Evolutionary conservation across 2,329 filamentous ascomycete species (phyloP).

Genomic region (Parastagonospora nodorum): DNA sequence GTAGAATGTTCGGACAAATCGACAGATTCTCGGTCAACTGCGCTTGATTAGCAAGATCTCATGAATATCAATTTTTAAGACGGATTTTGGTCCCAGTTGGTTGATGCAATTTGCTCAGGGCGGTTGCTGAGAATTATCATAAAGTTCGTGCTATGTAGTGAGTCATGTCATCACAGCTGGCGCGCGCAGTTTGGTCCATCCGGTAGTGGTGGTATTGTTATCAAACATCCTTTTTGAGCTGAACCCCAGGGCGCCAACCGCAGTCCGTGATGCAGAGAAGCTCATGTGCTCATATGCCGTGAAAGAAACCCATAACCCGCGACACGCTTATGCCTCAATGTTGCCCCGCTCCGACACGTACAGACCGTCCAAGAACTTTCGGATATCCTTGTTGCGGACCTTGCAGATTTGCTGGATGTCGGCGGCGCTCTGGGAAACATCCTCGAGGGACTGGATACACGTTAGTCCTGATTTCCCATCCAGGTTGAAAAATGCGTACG

Average conservation of each 20-base stretch:
- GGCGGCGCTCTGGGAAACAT: constrained; percentile 95
- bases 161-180: not conserved
- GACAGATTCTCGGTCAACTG: too few relatives aligned
- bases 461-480: constrained; percentile 20
- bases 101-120: too few relatives aligned
- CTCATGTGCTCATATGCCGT: constrained; percentile 48
- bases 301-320: constrained; percentile 47
- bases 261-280: constrained; percentile 47
- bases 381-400: constrained; percentile 99
- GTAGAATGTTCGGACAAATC: too few relatives aligned
- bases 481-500: constrained; percentile 43
- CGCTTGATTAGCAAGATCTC: too few relatives aligned
- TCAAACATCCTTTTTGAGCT: constrained; percentile 48
- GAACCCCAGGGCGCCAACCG: constrained; percentile 46
- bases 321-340: constrained; percentile 67
- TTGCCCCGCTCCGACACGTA: constrained; percentile 99
- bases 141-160: too few relatives aligned
- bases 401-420: constrained; percentile 99
- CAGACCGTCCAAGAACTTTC: constrained; percentile 99
- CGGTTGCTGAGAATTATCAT: too few relatives aligned
- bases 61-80: too few relatives aligned
- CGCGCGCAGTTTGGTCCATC: constrained; percentile 18
- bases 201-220: constrained; percentile 42
- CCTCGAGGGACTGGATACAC: constrained; percentile 72
- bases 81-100: too few relatives aligned